Conservation (phyloP, 352 stramenopile genomes). For the Pilasporangium apinafurcum region DNA sequence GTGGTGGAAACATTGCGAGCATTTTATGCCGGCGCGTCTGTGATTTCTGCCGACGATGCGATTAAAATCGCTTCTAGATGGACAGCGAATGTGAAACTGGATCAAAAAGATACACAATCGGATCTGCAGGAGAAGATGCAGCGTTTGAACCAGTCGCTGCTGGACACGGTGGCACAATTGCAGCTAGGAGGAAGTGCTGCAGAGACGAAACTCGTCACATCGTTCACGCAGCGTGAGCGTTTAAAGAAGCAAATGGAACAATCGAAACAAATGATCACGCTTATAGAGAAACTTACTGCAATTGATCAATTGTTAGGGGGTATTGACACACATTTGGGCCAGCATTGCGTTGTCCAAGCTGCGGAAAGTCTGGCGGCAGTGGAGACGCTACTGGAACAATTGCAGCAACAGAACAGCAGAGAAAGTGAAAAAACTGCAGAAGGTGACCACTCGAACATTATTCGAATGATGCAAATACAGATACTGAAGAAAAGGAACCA, state of each 20-base stretch:
- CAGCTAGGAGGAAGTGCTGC: slow-evolving; percentile 24
- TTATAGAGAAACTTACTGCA: slow-evolving; percentile 65
- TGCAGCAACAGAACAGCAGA: not conserved
- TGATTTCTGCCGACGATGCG: slow-evolving; percentile 55
- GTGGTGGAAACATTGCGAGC: slow-evolving; percentile 52
- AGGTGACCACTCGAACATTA: slow-evolving; percentile 11
- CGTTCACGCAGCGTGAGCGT: slow-evolving; percentile 48
- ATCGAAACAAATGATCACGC: slow-evolving; percentile 46
- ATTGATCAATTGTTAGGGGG: slow-evolving; percentile 45
- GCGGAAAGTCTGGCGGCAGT: slow-evolving; percentile 29
- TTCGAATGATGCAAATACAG: slow-evolving; percentile 36
- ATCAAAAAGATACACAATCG: slow-evolving; percentile 11
- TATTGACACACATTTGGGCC: slow-evolving; percentile 37
- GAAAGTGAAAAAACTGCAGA: not conserved
- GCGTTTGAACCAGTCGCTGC: slow-evolving; percentile 28
- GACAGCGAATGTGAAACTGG: slow-evolving; percentile 7
- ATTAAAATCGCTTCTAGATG: slow-evolving; percentile 51
- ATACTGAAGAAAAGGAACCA: slow-evolving; percentile 48
- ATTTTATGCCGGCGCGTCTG: slow-evolving; percentile 55
- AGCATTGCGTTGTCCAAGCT: slow-evolving; percentile 35
- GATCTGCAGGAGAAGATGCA: slow-evolving; percentile 46
- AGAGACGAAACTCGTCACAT: slow-evolving; percentile 37
- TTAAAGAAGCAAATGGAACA: slow-evolving; percentile 58
- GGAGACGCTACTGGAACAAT: slow-evolving; percentile 21
- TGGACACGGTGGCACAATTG: slow-evolving; percentile 42